Conservation (phyloP, 306 rosid genomes). For the Acacia melanoxylon region DNA sequence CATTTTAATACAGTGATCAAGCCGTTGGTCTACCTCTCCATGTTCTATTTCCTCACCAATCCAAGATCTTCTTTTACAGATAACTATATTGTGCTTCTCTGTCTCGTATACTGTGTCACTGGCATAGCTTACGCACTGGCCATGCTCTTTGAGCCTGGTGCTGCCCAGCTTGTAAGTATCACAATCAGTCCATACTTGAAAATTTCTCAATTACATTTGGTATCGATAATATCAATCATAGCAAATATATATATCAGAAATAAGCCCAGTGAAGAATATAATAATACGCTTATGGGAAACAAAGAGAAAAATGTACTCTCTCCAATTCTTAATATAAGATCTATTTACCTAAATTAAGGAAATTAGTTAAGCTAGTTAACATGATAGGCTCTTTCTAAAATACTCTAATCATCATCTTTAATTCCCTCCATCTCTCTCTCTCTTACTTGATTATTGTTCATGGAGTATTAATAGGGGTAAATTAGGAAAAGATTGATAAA, state of each 20-base stretch:
- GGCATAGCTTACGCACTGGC: slow-evolving; percentile 90
- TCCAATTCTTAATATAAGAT: too few relatives aligned
- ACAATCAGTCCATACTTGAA: neutral
- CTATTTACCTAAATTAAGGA: too few relatives aligned
- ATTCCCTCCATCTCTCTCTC: too few relatives aligned
- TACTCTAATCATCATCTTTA: too few relatives aligned
- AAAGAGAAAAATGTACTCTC: too few relatives aligned
- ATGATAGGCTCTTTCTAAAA: too few relatives aligned
- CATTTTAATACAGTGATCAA: slow-evolving; percentile 77
- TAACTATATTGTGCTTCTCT: slow-evolving; percentile 71
- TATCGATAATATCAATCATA: neutral
- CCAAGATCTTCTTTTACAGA: slow-evolving; percentile 88
- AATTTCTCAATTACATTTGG: neutral
- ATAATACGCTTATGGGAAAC: neutral
- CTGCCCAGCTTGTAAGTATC: slow-evolving; percentile 87
- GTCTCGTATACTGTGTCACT: slow-evolving; percentile 92
- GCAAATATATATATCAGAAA: neutral
- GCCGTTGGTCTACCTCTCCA: slow-evolving; percentile 89
- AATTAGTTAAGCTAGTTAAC: too few relatives aligned
- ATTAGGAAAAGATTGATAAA: too few relatives aligned
- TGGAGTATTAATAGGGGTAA: too few relatives aligned
- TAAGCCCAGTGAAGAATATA: neutral
- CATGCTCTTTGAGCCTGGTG: slow-evolving; percentile 81
- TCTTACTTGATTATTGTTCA: too few relatives aligned
- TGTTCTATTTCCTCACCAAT: slow-evolving; percentile 89